phyloP scores from a whole-genome alignment of 148 eudicot genomes.

The Amaranthus cruentus region DNA sequence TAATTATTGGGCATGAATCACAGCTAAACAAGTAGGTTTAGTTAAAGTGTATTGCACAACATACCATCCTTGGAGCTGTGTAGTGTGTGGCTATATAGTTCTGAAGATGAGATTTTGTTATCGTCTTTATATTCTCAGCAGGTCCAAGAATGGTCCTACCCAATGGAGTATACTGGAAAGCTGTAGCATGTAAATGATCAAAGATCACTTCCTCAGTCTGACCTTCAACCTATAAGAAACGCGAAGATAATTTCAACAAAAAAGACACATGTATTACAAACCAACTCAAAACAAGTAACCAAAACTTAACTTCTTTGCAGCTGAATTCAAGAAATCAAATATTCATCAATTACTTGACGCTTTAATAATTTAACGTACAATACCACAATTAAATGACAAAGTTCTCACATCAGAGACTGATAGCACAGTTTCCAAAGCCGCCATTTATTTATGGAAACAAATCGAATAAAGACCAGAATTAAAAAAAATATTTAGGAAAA shows the following conservation, averaged over 20 bases:
- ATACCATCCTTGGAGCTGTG: conserved; percentile 85
- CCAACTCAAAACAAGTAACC: background rate
- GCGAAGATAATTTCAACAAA: background rate
- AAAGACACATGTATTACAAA: background rate
- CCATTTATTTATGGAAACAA: too few species aligned
- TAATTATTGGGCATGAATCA: too few species aligned
- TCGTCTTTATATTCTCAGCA: conserved; percentile 65
- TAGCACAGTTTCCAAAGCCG: too few species aligned
- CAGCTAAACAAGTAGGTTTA: background rate
- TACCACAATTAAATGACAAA: too few species aligned
- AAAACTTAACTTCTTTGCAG: too few species aligned
- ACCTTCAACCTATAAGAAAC: conserved; percentile 58
- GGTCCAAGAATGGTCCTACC: conserved; percentile 96
- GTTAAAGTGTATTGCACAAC: background rate
- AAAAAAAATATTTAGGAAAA: too few species aligned
- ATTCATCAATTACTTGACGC: too few species aligned
- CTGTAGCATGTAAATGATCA: conserved; percentile 93
- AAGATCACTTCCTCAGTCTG: conserved; percentile 90
- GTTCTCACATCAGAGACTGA: too few species aligned
- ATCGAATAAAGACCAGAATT: too few species aligned
- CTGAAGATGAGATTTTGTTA: conserved; percentile 60
- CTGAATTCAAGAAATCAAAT: too few species aligned
- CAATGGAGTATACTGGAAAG: conserved; percentile 82
- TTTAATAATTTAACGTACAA: too few species aligned
- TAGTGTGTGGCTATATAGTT: conserved; percentile 81